These are phyloP conservation scores for Eucalyptus cloeziana DNA, from an alignment of 345 rosid species.

Conservation along the genomic window DNA sequence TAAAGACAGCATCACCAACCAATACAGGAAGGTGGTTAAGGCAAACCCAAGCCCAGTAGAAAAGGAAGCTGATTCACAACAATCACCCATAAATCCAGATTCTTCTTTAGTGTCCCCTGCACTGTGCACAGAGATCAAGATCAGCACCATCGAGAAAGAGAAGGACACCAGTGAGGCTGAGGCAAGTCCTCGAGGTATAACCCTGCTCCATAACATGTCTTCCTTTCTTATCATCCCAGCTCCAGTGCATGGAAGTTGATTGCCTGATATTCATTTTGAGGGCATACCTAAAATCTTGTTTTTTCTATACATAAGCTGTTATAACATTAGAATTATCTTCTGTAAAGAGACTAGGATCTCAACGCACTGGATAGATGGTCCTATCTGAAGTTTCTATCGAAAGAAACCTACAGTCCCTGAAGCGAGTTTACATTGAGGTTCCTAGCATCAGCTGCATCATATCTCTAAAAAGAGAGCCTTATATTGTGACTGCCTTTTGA, in stretches of 20 bases:
- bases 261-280: neutral
- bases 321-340: neutral
- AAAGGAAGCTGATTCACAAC: neutral
- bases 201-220: neutral
- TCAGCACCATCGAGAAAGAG: neutral
- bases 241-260: neutral
- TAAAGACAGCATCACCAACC: neutral
- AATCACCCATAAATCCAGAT: neutral
- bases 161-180: neutral
- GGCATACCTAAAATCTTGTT: neutral
- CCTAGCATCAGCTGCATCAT: neutral
- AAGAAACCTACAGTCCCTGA: neutral
- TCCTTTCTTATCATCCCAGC: neutral
- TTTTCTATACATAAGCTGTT: neutral
- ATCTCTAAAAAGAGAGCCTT: neutral
- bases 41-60: neutral
- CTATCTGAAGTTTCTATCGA: neutral
- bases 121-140: neutral
- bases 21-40: neutral
- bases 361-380: neutral
- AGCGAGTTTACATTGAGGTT: neutral
- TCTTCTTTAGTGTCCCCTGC: neutral
- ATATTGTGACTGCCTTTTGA: neutral
- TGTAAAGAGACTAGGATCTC: neutral
- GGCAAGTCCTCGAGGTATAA: neutral